A percentile compares a stretch with the other conserved stretches of the same genome.
Evolutionary conservation across 2,329 filamentous ascomycete genomes (phyloP).

Genomic region (Cercospora zeina): DNA sequence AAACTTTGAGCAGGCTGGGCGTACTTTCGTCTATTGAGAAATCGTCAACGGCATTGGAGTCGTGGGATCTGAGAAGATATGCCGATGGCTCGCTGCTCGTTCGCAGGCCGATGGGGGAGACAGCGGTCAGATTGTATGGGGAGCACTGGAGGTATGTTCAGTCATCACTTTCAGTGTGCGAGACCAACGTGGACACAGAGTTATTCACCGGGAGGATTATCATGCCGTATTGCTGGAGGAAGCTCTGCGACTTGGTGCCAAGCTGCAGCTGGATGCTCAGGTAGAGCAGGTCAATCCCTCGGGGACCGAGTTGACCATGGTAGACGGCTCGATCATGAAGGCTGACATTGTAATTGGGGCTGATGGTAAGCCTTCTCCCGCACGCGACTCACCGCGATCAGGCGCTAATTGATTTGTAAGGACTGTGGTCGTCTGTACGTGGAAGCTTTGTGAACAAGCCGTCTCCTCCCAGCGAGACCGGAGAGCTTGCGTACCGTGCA

Average conservation of each 20-base stretch:
- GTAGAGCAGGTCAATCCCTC: conserved; percentile 47
- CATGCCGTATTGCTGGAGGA: conserved; percentile 54
- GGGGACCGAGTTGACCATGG: conserved; percentile 44
- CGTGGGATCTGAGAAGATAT: neutral
- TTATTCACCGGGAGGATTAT: conserved; percentile 46
- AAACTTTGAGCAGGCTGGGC: conserved; percentile 11
- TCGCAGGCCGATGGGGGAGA: neutral
- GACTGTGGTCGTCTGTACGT: neutral
- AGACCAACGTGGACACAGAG: neutral
- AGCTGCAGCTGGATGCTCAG: conserved; percentile 51
- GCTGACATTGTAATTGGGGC: conserved; percentile 62
- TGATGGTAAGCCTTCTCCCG: conserved; percentile 49
- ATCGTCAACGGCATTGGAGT: conserved; percentile 1
- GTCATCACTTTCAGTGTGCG: neutral
- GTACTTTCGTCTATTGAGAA: neutral
- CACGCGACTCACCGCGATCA: neutral
- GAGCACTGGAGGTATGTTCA: neutral
- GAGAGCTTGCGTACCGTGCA: conserved; percentile 63
- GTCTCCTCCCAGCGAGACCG: neutral
- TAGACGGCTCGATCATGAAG: conserved; percentile 43
- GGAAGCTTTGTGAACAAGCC: neutral
- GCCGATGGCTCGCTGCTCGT: neutral
- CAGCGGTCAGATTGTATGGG: neutral
- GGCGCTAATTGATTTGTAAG: neutral
- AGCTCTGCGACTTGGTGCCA: conserved; percentile 55